Evolutionary conservation across 2,329 filamentous ascomycete species (phyloP).

Genomic region (Sporothrix inflata): DNA sequence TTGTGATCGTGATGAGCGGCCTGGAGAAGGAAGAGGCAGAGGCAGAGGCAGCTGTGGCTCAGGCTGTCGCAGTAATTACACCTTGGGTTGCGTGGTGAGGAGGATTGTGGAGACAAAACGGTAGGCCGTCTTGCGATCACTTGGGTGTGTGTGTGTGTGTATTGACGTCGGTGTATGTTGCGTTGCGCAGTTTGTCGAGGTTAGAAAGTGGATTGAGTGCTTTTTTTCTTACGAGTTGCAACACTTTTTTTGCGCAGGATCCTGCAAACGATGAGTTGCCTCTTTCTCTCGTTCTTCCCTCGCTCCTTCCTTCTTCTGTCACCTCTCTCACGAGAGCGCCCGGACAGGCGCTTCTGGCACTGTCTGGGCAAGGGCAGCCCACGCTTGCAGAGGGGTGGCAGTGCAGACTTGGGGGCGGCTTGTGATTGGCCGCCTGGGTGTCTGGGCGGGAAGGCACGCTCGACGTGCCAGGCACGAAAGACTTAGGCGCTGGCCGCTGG

Average conservation of each 20-base stretch:
- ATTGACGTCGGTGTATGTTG: not conserved
- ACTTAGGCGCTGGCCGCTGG: conserved; percentile 11
- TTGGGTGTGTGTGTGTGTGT: not conserved
- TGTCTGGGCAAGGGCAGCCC: conserved; percentile 1
- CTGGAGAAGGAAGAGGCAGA: not conserved
- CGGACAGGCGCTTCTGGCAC: not conserved
- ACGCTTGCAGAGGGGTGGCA: conserved; percentile 4
- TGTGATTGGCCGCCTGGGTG: conserved; percentile 16
- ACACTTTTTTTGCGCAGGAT: not conserved
- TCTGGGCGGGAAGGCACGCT: conserved; percentile 12
- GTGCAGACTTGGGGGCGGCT: not conserved
- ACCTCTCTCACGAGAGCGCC: conserved; percentile 8
- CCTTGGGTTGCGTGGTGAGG: conserved; percentile 5
- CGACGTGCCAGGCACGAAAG: not conserved
- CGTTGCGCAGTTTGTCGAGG: not conserved
- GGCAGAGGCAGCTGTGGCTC: conserved; percentile 13
- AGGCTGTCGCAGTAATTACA: not conserved
- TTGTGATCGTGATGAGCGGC: conserved; percentile 13
- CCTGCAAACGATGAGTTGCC: not conserved
- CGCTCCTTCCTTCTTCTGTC: not conserved
- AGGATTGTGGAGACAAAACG: not conserved
- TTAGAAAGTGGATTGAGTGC: not conserved
- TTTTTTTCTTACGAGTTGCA: not conserved
- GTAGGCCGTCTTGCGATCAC: not conserved
- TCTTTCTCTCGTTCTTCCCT: not conserved